Evolutionary conservation across 2,329 filamentous ascomycete species (phyloP).

Genomic region (Claviceps africana): DNA sequence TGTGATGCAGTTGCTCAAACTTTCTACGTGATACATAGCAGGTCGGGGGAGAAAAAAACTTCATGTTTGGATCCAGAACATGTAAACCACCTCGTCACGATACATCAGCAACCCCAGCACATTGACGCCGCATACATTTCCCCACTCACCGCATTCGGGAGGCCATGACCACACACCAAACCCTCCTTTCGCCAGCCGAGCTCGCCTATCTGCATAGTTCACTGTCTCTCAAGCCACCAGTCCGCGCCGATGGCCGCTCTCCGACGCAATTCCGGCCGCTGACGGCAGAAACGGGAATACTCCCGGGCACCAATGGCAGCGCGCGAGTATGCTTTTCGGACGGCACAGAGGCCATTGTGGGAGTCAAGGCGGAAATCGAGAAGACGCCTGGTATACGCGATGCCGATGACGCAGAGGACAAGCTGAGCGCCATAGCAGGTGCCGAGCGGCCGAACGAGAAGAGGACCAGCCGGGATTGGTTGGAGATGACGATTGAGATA

Average conservation of each 20-base stretch:
- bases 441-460: slow-evolving; percentile 25
- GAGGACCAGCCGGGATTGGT: slow-evolving; percentile 52
- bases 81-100: neutral
- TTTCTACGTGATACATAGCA: neutral
- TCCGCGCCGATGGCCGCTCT: slow-evolving; percentile 75
- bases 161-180: slow-evolving; percentile 51
- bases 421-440: slow-evolving; percentile 14
- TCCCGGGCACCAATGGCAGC: slow-evolving; percentile 82
- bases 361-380: slow-evolving; percentile 90
- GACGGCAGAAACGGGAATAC: slow-evolving; percentile 76
- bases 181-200: slow-evolving; percentile 83
- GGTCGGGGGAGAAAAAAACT: slow-evolving; percentile 1
- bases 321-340: slow-evolving; percentile 89
- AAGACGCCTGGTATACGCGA: slow-evolving; percentile 34
- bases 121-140: neutral
- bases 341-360: slow-evolving; percentile 89
- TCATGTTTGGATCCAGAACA: neutral
- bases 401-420: slow-evolving; percentile 12
- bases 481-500: slow-evolving; percentile 85
- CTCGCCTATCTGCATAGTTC: slow-evolving; percentile 89
- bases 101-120: neutral
- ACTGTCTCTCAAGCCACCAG: slow-evolving; percentile 65
- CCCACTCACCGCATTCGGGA: neutral
- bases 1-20: slow-evolving; percentile 1
- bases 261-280: slow-evolving; percentile 82